Conservation (phyloP, 495 filamentous ascomycete genomes). For the Hyaloscypha bicolor region DNA sequence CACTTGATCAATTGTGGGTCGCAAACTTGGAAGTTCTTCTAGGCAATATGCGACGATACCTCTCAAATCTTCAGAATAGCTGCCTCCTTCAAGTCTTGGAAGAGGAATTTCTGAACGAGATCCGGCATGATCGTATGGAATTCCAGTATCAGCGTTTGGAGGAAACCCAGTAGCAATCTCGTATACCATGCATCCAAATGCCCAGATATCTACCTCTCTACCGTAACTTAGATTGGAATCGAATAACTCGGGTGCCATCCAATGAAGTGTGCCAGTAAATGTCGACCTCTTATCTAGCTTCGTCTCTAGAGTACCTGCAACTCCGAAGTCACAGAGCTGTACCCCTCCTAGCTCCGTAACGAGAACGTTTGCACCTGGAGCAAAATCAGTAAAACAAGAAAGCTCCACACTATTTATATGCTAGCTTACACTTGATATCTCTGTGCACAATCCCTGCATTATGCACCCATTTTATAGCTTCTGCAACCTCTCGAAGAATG, state of each 20-base stretch:
- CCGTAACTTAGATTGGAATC: constrained; percentile 56
- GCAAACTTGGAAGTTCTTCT: constrained; percentile 69
- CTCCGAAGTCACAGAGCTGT: constrained; percentile 95
- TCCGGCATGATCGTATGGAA: constrained; percentile 52
- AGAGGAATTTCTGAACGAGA: constrained; percentile 60
- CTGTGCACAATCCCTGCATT: constrained; percentile 92
- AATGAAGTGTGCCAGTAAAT: constrained; percentile 94
- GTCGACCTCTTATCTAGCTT: constrained; percentile 86
- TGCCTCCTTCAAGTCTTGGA: constrained; percentile 73
- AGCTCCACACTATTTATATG: not conserved
- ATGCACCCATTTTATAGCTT: constrained; percentile 85
- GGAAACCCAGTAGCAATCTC: constrained; percentile 91
- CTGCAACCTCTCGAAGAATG: constrained; percentile 83
- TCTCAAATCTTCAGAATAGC: constrained; percentile 74
- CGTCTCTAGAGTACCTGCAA: constrained; percentile 83
- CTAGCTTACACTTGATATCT: constrained; percentile 82
- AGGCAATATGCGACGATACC: constrained; percentile 82
- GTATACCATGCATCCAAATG: constrained; percentile 88
- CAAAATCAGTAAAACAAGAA: constrained; percentile 11
- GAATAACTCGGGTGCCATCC: constrained; percentile 94
- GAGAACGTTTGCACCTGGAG: constrained; percentile 79
- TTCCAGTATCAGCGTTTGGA: constrained; percentile 60
- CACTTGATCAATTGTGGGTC: constrained; percentile 74
- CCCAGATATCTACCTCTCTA: constrained; percentile 90
- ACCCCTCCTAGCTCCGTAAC: constrained; percentile 84